These are phyloP conservation scores for Fraxinus pennsylvanica DNA, from an alignment of 257 asterid species.

Conservation along the genomic window DNA sequence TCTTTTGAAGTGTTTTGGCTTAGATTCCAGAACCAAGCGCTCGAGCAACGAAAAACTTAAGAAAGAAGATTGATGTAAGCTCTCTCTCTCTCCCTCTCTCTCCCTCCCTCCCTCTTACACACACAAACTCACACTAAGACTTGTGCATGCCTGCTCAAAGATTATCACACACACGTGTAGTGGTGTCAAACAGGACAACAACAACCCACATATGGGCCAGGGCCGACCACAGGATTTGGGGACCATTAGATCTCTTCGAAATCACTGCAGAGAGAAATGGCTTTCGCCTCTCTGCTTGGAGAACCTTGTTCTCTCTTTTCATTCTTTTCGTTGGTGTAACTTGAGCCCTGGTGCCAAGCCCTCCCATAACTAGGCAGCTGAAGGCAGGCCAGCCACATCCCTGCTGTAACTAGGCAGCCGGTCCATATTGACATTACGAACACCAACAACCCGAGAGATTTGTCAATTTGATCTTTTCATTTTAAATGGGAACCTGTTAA, in stretches of 20 bases:
- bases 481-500: too few relatives aligned
- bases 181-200: neutral
- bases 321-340: too few relatives aligned
- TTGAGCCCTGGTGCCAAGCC: neutral
- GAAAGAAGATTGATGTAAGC: slow-evolving; percentile 48
- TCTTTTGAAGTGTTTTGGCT: slow-evolving; percentile 62
- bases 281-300: neutral
- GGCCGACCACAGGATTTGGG: too few relatives aligned
- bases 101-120: neutral
- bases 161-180: neutral
- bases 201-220: too few relatives aligned
- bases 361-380: neutral
- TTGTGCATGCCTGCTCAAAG: neutral
- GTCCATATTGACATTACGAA: too few relatives aligned
- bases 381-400: too few relatives aligned
- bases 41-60: slow-evolving; percentile 30
- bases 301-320: too few relatives aligned
- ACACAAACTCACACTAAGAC: neutral
- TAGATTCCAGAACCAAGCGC: slow-evolving; percentile 42
- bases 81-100: neutral
- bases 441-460: neutral
- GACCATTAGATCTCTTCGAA: neutral
- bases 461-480: neutral
- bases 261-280: neutral
- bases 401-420: too few relatives aligned